Base-by-base conservation (phyloP, 768 basidiomycete species). In the Cystobasidium onofrii region DNA sequence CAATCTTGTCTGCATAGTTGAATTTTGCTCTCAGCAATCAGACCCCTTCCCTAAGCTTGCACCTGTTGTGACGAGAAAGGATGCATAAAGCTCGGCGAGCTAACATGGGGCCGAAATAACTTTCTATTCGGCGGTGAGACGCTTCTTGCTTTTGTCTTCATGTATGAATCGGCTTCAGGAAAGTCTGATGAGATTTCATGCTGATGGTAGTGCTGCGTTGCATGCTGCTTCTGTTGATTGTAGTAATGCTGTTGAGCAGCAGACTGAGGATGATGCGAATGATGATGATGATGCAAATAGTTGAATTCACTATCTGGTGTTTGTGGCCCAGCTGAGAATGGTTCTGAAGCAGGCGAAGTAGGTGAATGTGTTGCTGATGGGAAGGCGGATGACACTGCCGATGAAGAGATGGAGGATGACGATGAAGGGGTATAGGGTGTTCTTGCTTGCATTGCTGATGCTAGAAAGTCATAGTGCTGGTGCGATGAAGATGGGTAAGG, bases 381-480 rank as follows among this genome's bases (percentile, higher is more conserved):
- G 52, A 71, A 57, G 20, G 69, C 69, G 10, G 69, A 71, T 20
- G 69, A 71, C 31, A 55, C 33, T 33, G 52, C 43, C 3, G 69
- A 71, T 2, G 36, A 41, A 15, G 54, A 33, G 23, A 55, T n/a
- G 6, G 69, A 71, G 17, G 52, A 71, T 46, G 41, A 34, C 3
- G 65, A 29, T 27, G 65, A 50, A 20, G 63, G 63, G 25, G 63
- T 46, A 64, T 64, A 46, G 10, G 25, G 29, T 15, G 10, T 50
- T 50, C 46, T 50, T 50, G 46, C n/a, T 50, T 50, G 46, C 46
- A 50, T 44, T 36, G 44, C 39, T 67, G 33, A 31, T 55, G 52
- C 10, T 46, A 33, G 3, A 34, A 52, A 52, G 89, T 91, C 89
- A 88, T 90, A 86, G 88, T 86, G 7, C 83, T 92, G 25, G 81